A percentile compares a stretch with the other conserved stretches of the same genome.
phyloP scores from a whole-genome alignment of 768 basidiomycete species.

The Gyrodon lividus region DNA sequence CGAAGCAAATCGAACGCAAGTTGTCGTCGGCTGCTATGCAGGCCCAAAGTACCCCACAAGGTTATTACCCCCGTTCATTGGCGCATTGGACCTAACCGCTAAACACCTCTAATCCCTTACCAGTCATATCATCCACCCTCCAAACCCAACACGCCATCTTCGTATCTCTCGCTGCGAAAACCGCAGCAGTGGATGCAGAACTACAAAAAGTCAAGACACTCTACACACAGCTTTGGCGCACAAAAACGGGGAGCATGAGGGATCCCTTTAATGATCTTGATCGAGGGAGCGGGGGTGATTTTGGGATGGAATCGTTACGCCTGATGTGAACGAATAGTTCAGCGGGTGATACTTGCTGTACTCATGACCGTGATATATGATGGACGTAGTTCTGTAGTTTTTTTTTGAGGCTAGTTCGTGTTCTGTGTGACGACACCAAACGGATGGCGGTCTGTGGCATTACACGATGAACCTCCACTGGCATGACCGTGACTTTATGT shows the following conservation, averaged over 20 bases:
- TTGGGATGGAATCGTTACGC: slow-evolving; percentile 40
- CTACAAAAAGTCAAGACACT: slow-evolving; percentile 72
- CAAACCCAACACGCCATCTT: slow-evolving; percentile 80
- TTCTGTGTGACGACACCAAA: too few species aligned
- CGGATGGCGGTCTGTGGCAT: too few species aligned
- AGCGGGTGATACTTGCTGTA: too few species aligned
- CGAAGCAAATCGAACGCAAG: slow-evolving; percentile 69
- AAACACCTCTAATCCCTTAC: slow-evolving; percentile 3
- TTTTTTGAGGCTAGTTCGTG: too few species aligned
- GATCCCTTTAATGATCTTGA: slow-evolving; percentile 70
- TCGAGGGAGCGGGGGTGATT: slow-evolving; percentile 40
- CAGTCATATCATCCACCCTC: slow-evolving; percentile 73
- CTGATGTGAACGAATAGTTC: background rate
- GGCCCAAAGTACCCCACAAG: slow-evolving; percentile 71
- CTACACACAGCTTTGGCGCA: slow-evolving; percentile 78
- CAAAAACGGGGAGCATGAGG: slow-evolving; percentile 76
- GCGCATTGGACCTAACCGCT: background rate
- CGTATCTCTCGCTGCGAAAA: slow-evolving; percentile 72
- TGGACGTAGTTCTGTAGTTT: too few species aligned
- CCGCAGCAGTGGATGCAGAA: slow-evolving; percentile 70
- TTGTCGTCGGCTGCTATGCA: slow-evolving; percentile 65
- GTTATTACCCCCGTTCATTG: slow-evolving; percentile 35
- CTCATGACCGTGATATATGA: too few species aligned
- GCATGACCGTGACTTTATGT: too few species aligned
- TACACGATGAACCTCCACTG: too few species aligned